These are phyloP conservation scores for Saposhnikovia divaricata DNA, from an alignment of 129 eudicot species.

Conservation along the genomic window DNA sequence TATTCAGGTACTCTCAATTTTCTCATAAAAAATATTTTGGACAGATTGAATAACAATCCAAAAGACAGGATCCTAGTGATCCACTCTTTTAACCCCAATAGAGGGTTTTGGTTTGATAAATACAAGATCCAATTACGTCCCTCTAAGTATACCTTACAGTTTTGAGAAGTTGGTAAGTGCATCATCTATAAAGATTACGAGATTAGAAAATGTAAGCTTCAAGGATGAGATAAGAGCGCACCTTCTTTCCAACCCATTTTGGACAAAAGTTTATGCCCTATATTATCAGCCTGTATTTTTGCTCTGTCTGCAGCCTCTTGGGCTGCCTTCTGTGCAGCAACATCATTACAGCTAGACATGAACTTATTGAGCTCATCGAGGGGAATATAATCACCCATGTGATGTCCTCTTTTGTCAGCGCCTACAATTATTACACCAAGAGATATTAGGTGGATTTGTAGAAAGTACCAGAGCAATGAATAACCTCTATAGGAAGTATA, in stretches of 20 bases:
- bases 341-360: constrained; percentile 56
- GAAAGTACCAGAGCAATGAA: neutral
- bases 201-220: neutral
- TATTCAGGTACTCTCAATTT: neutral
- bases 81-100: neutral
- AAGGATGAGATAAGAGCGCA: constrained; percentile 14
- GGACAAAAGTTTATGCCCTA: constrained; percentile 61
- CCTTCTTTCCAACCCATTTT: constrained; percentile 95
- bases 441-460: neutral
- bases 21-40: neutral
- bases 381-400: constrained; percentile 79
- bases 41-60: neutral
- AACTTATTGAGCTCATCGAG: constrained; percentile 63
- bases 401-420: constrained; percentile 59
- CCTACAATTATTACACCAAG: constrained; percentile 8
- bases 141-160: neutral
- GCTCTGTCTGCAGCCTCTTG: constrained; percentile 45
- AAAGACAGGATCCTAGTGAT: neutral
- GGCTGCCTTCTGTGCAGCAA: constrained; percentile 42
- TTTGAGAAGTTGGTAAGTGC: neutral
- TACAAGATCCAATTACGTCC: neutral
- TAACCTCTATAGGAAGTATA: neutral
- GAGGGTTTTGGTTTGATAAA: neutral
- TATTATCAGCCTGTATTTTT: constrained; percentile 67
- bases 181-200: neutral